phyloP scores from a whole-genome alignment of 2,329 filamentous ascomycete species.

The Pezicula neosporulosa region DNA sequence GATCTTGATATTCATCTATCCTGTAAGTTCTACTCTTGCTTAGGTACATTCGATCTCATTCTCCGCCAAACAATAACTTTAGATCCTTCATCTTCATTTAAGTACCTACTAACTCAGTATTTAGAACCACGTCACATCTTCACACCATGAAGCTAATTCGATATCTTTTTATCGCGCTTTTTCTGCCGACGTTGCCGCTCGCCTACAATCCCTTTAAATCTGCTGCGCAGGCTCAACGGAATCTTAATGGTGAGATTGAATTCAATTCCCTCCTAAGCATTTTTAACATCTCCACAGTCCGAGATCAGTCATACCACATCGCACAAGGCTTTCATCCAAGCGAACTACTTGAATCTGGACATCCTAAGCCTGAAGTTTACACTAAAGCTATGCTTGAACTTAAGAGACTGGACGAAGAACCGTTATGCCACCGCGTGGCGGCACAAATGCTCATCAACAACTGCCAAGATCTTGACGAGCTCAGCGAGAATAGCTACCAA shows the following conservation, averaged over 20 bases:
- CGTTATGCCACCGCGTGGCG: constrained; percentile 28
- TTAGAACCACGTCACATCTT: neutral
- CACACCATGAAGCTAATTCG: constrained; percentile 7
- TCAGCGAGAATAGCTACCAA: constrained; percentile 22
- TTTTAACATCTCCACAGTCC: neutral
- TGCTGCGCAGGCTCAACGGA: neutral
- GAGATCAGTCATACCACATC: neutral
- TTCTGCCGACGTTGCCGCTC: constrained; percentile 1
- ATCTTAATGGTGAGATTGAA: no score
- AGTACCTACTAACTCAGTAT: no score
- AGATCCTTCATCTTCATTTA: no score
- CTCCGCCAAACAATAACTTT: no score
- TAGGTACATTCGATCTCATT: no score
- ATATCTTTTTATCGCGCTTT: neutral
- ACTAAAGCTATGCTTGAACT: constrained; percentile 28
- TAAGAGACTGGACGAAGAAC: constrained; percentile 25
- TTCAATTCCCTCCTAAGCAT: neutral
- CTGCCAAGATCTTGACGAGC: constrained; percentile 25
- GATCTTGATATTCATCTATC: no score
- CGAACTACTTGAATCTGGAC: constrained; percentile 12
- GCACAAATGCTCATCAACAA: constrained; percentile 29
- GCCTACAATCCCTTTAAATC: constrained; percentile 9
- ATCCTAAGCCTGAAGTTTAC: constrained; percentile 23
- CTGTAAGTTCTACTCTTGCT: no score
- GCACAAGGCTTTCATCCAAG: constrained; percentile 5